A percentile compares a stretch with the other conserved stretches of the same genome.
phyloP scores from a whole-genome alignment of 192 early-diverging fungal genomes.

The Coemansia asiatica region DNA sequence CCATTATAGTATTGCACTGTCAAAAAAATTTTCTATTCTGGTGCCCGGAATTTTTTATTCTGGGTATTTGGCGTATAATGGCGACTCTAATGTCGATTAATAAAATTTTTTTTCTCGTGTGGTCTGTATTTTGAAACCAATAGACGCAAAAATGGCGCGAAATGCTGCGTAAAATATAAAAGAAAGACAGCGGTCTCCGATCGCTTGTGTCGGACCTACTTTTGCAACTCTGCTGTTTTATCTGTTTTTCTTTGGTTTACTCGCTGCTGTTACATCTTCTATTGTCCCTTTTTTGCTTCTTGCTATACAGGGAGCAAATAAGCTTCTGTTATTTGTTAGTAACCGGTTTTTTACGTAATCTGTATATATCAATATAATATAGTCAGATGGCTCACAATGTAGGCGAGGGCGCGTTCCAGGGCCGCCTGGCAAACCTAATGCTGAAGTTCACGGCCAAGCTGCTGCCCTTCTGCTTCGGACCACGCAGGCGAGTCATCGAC shows the following conservation, averaged over 20 bases:
- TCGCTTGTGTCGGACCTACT: neutral
- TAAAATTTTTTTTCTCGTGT: neutral
- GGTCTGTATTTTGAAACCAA: neutral
- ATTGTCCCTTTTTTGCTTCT: neutral
- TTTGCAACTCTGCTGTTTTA: neutral
- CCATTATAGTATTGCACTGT: neutral
- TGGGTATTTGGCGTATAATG: neutral
- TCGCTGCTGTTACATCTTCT: neutral
- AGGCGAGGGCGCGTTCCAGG: slow-evolving; percentile 35
- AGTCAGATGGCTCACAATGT: neutral
- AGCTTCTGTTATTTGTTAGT: no score
- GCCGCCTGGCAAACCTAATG: slow-evolving; percentile 29
- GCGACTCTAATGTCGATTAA: neutral
- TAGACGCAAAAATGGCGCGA: neutral
- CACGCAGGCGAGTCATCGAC: slow-evolving; percentile 21
- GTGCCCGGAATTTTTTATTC: neutral
- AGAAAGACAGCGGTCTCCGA: neutral
- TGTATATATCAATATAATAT: neutral
- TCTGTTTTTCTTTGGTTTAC: neutral
- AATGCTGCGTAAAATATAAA: slow-evolving; percentile 2
- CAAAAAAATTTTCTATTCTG: neutral
- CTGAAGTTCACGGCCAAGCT: slow-evolving; percentile 37
- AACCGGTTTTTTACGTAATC: neutral
- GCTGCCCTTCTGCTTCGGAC: slow-evolving; percentile 33
- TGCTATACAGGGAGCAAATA: no score